phyloP scores from a whole-genome alignment of 2,329 filamentous ascomycete genomes.

The Thielaviopsis musarum region DNA sequence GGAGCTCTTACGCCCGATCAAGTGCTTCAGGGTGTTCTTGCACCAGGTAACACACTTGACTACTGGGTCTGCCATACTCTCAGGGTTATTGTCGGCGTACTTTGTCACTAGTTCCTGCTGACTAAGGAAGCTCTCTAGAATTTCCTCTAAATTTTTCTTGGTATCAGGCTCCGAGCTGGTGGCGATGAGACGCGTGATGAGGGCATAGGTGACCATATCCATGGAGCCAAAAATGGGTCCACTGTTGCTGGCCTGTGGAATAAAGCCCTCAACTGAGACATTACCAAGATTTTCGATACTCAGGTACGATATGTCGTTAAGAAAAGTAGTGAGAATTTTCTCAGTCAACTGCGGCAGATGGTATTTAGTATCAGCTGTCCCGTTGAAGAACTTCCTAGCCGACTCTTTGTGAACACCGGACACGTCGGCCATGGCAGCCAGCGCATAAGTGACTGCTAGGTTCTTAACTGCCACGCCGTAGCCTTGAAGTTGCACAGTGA shows the following conservation, averaged over 20 bases:
- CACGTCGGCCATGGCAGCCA: background rate
- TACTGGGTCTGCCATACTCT: background rate
- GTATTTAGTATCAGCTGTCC: background rate
- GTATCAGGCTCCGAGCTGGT: background rate
- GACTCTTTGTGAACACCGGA: background rate
- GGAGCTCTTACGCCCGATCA: background rate
- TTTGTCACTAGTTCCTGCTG: background rate
- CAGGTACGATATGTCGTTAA: background rate
- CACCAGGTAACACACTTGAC: background rate
- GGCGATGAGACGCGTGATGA: background rate
- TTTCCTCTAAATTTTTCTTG: no score
- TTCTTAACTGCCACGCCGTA: slow-evolving; percentile 1
- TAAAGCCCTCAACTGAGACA: background rate
- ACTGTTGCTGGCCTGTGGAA: background rate
- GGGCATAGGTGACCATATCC: background rate
- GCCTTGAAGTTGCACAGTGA: background rate
- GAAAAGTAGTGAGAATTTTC: background rate
- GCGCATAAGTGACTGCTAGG: background rate
- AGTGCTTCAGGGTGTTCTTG: background rate
- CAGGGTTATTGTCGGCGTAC: background rate
- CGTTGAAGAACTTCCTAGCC: background rate
- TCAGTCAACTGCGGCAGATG: background rate
- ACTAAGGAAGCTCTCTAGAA: background rate
- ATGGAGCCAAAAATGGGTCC: background rate
- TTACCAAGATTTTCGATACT: background rate